phyloP scores from a whole-genome alignment of 176 grass and related monocot genomes.

The Oryza meyeriana region DNA sequence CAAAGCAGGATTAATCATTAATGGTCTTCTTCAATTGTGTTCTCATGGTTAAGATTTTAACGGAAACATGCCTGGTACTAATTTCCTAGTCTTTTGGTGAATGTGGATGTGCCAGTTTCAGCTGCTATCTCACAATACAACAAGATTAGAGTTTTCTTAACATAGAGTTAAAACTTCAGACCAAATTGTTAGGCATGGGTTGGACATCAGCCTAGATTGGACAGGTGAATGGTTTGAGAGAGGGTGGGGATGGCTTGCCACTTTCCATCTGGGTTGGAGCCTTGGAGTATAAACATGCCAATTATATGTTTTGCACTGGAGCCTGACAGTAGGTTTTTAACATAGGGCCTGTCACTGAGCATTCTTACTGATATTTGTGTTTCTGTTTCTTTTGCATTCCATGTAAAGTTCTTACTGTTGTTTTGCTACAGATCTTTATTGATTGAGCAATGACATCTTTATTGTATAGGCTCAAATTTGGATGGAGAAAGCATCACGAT shows the following conservation, averaged over 20 bases:
- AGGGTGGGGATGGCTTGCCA: neutral
- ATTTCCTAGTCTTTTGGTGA: neutral
- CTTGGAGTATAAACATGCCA: neutral
- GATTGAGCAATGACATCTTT: slow-evolving; percentile 16
- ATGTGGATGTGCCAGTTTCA: neutral
- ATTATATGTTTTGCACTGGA: neutral
- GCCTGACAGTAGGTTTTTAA: neutral
- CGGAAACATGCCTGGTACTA: neutral
- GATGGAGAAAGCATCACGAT: slow-evolving; percentile 88
- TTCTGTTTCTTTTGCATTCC: slow-evolving; percentile 12
- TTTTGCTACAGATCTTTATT: neutral
- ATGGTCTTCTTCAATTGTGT: neutral
- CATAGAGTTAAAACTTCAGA: neutral
- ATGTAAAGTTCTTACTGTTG: neutral
- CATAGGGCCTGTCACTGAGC: neutral
- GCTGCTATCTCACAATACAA: neutral
- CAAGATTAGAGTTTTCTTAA: neutral
- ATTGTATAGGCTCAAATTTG: slow-evolving; percentile 67
- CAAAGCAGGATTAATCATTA: neutral
- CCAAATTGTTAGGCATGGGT: neutral
- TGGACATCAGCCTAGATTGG: neutral
- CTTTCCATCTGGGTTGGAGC: neutral
- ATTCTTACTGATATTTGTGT: neutral
- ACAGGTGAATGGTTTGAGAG: neutral
- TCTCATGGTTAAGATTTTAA: neutral